Evolutionary conservation across 192 early-diverging fungal species (phyloP).

Genomic region (Backusella australiensis): DNA sequence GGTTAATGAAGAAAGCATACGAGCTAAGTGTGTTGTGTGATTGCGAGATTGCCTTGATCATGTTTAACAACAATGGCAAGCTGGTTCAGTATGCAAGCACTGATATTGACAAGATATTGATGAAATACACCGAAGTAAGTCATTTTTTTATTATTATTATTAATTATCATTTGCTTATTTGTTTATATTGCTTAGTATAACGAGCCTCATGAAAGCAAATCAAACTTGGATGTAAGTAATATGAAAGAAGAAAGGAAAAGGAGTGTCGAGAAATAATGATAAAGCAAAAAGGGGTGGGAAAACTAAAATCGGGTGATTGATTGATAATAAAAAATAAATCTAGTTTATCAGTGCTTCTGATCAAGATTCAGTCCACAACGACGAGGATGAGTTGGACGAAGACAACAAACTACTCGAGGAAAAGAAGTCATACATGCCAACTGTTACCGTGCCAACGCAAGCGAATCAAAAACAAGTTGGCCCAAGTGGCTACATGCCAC

Average conservation of each 20-base stretch:
- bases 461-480: not conserved
- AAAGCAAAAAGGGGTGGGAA: too few relatives aligned
- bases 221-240: conserved; percentile 37
- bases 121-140: conserved; percentile 83
- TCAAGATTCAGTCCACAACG: not conserved
- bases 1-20: conserved; percentile 97
- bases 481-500: not conserved
- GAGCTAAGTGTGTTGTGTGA: conserved; percentile 95
- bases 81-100: conserved; percentile 90
- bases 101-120: conserved; percentile 95
- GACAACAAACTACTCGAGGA: not conserved
- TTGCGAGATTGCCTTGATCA: conserved; percentile 93
- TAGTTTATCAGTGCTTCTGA: conserved; percentile 31
- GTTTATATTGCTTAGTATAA: conserved; percentile 24
- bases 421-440: conserved; percentile 6
- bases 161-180: not conserved
- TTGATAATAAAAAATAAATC: not conserved
- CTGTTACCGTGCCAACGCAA: conserved; percentile 14
- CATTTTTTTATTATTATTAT: not conserved
- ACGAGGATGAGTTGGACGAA: conserved; percentile 8
- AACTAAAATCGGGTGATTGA: not conserved
- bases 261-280: too few relatives aligned
- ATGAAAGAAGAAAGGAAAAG: not conserved
- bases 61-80: conserved; percentile 93
- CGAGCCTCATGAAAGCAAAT: conserved; percentile 42